Evolutionary conservation across 805 yeast species (phyloP), one percentile per base, ranked within the genome.

Genomic region (Wickerhamomyces strasburgensis): DNA sequence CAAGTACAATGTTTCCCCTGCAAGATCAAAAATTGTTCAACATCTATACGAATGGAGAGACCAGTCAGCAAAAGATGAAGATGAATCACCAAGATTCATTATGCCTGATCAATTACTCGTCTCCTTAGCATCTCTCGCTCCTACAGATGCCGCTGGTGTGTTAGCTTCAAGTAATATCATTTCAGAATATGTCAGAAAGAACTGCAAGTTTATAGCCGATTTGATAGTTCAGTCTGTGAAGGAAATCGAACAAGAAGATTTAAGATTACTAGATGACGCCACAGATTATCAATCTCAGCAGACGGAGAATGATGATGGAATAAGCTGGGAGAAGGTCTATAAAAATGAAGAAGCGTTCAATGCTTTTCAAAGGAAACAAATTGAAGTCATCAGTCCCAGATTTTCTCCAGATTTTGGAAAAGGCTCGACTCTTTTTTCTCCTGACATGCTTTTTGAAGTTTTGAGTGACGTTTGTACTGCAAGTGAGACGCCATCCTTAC

Each of bases 31-130:
- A 0, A 56, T 87, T 6, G 68, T 85, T 14, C 75, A 70, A 43
- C 75, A 63, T 0, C 63, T 93, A 14, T 85, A 73, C 49, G 67
- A 74, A 29, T 93, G 97, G 97, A 74, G 98, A 58, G 98, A 93
- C 56, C 34, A 42, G 2, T 53, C 72, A 25, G 98, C 97, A 2
- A 70, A 94, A 46, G 48, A 64, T 27, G 70, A 74, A 32, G 98
- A 93, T 57, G 98, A 93, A 61, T 84, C 95, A 2, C 76, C 82
- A 2, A 67, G 94, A 42, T 90, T 67, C 51, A 68, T 93, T 13
- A 81, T 89, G 90, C 76, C 95, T 5, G 88, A 86, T 52, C 93
- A 82, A 49, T 57, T 81, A 11, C 54, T 93, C 27, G 78, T 80
- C 0, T 69, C 80, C 0, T 58, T 93, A 30, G 78, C 78, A 5